Evolutionary conservation across 257 asterid species (phyloP).

Genomic region (Dorcoceras hygrometricum): DNA sequence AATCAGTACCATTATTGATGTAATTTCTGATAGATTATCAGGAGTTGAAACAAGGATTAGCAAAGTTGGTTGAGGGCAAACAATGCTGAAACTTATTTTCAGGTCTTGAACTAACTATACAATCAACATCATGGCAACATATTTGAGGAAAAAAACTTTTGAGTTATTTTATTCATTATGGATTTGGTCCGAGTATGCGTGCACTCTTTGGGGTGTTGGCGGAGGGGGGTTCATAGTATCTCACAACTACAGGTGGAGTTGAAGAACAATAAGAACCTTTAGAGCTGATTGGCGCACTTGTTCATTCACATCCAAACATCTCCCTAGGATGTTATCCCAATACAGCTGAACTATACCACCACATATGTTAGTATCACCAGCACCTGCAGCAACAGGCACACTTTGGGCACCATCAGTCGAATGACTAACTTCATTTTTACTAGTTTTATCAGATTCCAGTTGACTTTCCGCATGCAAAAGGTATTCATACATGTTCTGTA

Average conservation of each 20-base stretch:
- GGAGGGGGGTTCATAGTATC: neutral
- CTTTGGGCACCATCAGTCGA: conserved; percentile 48
- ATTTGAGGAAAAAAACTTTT: neutral
- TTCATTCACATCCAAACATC: conserved; percentile 80
- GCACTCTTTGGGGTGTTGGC: too few relatives aligned
- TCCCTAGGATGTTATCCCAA: conserved; percentile 72
- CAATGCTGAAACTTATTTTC: conserved; percentile 2
- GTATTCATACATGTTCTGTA: conserved; percentile 90
- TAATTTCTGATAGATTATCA: neutral
- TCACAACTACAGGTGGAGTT: conserved; percentile 9
- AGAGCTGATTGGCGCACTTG: conserved; percentile 86
- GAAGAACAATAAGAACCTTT: conserved; percentile 48
- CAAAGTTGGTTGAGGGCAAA: conserved; percentile 18
- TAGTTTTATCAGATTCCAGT: conserved; percentile 66
- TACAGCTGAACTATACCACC: conserved; percentile 93
- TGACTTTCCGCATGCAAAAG: conserved; percentile 95
- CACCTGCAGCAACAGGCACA: conserved; percentile 99
- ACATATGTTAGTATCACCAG: conserved; percentile 97
- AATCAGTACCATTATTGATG: neutral
- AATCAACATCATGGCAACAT: neutral
- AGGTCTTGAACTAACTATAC: conserved; percentile 13
- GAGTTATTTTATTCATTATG: neutral
- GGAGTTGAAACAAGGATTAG: neutral
- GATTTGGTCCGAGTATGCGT: neutral
- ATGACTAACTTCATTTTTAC: conserved; percentile 38